Evolutionary conservation across 176 grass and related monocot genomes (phyloP), one percentile per base, ranked within the genome.

Genomic region (Triticum dicoccoides): DNA sequence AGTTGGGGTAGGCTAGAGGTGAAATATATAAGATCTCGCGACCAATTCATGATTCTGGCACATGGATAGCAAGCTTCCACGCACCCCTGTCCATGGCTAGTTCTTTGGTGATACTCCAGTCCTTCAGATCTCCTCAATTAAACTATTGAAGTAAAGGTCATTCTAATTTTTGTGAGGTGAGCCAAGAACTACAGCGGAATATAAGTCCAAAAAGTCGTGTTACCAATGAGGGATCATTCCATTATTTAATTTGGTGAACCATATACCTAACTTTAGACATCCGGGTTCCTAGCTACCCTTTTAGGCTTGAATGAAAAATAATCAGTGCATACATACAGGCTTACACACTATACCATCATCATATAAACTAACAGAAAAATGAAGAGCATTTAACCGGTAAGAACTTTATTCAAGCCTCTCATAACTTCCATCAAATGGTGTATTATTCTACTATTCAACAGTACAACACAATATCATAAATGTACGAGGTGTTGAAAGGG

Each of bases 361-460:
- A 62, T 62, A 58, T 73, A 25, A 74, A 42, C 42, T 75, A 49
- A 27, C 23, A 49, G 13, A n/a, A 33, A 62, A 80, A 78, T 24
- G 38, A 69, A 78, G 2, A 20, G 32, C 14, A 65, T 27, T 76
- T 13, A 81, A 81, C 65, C 73, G 29, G 9, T 82, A 86, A 72
- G n/a, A 75, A 32, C 6, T 20, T 20, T 33, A 45, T 38, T 58
- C n/a, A 58, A 67, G 33, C 11, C 10, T 23, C 24, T 23, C 24
- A 34, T 35, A 37, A 12, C 3, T 51, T 81, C 61, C n/a, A 71
- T 80, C 52, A 65, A 52, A 63, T 49, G 17, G 21, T 4, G 2
- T 5, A 41, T 6, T 13, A 2, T 35, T 41, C 37, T 39, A 41
- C 37, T 39, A 41, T 29, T 69, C 27, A 70, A 69, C 13, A 78